phyloP scores from a whole-genome alignment of 2,329 filamentous ascomycete species.

The Cladosporium sp. region DNA sequence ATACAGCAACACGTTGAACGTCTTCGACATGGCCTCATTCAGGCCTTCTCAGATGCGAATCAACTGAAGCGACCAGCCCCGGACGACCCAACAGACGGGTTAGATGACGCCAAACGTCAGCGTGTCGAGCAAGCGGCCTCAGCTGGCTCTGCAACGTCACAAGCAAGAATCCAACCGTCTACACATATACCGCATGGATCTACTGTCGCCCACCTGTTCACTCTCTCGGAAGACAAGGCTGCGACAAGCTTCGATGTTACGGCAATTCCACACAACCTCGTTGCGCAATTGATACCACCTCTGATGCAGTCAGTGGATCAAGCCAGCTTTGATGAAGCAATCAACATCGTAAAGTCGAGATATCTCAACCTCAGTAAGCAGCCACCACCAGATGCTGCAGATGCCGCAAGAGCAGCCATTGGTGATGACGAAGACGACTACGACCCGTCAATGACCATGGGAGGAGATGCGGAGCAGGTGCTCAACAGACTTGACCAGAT shows the following conservation, averaged over 20 bases:
- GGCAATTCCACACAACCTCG: slow-evolving; percentile 65
- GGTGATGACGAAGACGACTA: slow-evolving; percentile 79
- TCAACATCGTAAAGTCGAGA: slow-evolving; percentile 51
- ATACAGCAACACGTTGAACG: slow-evolving; percentile 86
- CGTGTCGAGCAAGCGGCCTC: slow-evolving; percentile 53
- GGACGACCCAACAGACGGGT: slow-evolving; percentile 62
- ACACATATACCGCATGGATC: slow-evolving; percentile 63
- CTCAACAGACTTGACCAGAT: slow-evolving; percentile 69
- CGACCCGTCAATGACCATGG: slow-evolving; percentile 75
- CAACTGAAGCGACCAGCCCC: slow-evolving; percentile 63
- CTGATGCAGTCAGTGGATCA: slow-evolving; percentile 68
- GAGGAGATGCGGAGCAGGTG: slow-evolving; percentile 71
- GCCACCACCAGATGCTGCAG: slow-evolving; percentile 21
- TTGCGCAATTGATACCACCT: slow-evolving; percentile 74
- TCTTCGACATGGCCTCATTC: slow-evolving; percentile 68
- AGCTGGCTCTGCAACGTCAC: slow-evolving; percentile 21
- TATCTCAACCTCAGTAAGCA: slow-evolving; percentile 34
- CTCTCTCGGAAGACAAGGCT: slow-evolving; percentile 68
- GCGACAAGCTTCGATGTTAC: slow-evolving; percentile 78
- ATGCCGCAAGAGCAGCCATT: slow-evolving; percentile 28
- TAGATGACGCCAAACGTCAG: slow-evolving; percentile 76
- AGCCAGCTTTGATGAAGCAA: slow-evolving; percentile 62
- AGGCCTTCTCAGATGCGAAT: slow-evolving; percentile 72
- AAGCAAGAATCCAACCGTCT: slow-evolving; percentile 29
- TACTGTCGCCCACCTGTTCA: slow-evolving; percentile 78